Evolutionary conservation across 1,139 yeast species (phyloP).

Genomic region (Diutina scorzettiae): DNA sequence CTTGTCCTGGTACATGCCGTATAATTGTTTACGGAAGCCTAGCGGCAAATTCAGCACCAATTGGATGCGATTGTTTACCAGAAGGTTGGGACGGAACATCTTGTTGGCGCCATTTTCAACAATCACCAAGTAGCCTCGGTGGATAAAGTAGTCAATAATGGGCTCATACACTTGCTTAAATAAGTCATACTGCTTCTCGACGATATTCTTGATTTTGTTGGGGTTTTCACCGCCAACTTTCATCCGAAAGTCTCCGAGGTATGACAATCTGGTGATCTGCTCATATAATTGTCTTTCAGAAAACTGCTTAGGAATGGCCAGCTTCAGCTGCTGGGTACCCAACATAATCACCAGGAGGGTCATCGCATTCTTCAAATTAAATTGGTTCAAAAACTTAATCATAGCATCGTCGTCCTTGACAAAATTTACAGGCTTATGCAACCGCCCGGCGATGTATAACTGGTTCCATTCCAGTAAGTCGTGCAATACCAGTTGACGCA

Average conservation of each 20-base stretch:
- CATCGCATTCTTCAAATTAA: slow-evolving; percentile 68
- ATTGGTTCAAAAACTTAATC: slow-evolving; percentile 41
- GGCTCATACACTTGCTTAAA: slow-evolving; percentile 40
- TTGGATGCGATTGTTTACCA: background rate
- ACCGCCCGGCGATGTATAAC: slow-evolving; percentile 80
- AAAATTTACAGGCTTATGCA: slow-evolving; percentile 87
- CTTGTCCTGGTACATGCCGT: slow-evolving; percentile 7
- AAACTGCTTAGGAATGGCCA: background rate
- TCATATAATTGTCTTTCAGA: slow-evolving; percentile 59
- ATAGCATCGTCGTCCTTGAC: slow-evolving; percentile 45
- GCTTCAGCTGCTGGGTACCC: slow-evolving; percentile 13
- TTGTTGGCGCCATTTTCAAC: background rate
- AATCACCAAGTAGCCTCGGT: background rate
- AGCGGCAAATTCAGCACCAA: background rate
- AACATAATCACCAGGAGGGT: slow-evolving; percentile 53
- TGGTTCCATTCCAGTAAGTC: slow-evolving; percentile 80
- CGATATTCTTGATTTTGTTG: slow-evolving; percentile 75
- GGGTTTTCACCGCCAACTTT: slow-evolving; percentile 87
- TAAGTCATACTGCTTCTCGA: slow-evolving; percentile 54
- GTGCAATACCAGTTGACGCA: slow-evolving; percentile 42
- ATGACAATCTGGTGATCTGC: slow-evolving; percentile 70
- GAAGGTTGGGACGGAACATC: background rate
- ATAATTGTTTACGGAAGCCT: background rate
- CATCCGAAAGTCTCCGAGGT: slow-evolving; percentile 86
- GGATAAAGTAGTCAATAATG: background rate